Conservation (phyloP, 139 green algal species). For the Zygnema cylindricum region DNA sequence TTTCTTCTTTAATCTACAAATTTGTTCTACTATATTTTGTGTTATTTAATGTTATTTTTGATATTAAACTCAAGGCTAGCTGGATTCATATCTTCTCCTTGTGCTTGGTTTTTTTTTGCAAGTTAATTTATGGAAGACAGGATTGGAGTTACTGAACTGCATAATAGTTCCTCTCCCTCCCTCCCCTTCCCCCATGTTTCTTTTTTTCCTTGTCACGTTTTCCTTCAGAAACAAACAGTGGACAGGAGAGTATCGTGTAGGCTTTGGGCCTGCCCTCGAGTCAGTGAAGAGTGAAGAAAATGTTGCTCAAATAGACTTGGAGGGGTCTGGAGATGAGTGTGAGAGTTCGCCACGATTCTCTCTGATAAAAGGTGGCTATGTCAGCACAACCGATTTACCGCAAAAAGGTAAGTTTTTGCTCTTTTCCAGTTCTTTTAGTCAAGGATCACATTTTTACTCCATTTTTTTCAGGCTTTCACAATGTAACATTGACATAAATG, state of each 20-base stretch:
- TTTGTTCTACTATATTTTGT: no score
- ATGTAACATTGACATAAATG: no score
- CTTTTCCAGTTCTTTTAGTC: no score
- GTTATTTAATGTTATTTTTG: no score
- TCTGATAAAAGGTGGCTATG: constrained; percentile 22
- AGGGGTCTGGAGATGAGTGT: neutral
- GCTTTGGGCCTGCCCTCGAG: constrained; percentile 31
- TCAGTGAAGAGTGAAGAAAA: neutral
- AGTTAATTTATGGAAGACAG: neutral
- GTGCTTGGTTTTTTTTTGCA: constrained; percentile 21
- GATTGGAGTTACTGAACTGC: neutral
- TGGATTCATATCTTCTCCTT: neutral
- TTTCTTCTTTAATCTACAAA: no score
- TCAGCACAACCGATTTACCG: neutral
- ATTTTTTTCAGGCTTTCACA: no score
- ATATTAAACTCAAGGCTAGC: no score
- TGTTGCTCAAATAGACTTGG: neutral
- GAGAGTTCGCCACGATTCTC: constrained; percentile 27
- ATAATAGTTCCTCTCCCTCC: no score
- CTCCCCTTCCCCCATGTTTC: no score
- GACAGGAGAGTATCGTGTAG: constrained; percentile 54
- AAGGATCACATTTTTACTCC: no score
- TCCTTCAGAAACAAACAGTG: constrained; percentile 50
- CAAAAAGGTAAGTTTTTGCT: no score
- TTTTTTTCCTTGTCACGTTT: no score